Percentiles rank a stretch among this genome's conserved stretches.
Conservation (phyloP, 2,329 filamentous ascomycete genomes). For the Claviceps citrina region DNA sequence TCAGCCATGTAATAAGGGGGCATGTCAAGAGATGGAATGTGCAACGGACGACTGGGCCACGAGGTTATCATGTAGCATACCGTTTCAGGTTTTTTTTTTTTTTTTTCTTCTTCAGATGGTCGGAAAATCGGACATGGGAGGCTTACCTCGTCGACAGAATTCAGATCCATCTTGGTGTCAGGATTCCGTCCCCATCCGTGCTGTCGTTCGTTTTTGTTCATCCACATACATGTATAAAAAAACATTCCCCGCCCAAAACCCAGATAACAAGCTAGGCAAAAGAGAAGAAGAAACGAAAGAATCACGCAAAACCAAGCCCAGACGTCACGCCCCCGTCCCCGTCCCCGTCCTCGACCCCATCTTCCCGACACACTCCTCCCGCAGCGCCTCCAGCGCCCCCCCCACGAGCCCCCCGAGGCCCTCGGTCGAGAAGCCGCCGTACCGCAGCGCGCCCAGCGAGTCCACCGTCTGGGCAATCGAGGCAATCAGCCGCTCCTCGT, state of each 20-base stretch:
- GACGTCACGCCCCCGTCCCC: too few species aligned
- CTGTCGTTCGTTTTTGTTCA: too few species aligned
- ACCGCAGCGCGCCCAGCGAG: conserved; percentile 65
- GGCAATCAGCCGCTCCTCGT: conserved; percentile 43
- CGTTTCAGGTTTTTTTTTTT: not conserved
- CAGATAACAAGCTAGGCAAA: too few species aligned
- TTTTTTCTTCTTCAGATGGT: too few species aligned
- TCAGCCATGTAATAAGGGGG: too few species aligned
- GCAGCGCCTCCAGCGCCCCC: conserved; percentile 40
- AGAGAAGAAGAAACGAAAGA: too few species aligned
- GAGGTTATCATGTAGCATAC: not conserved
- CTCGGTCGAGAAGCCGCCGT: conserved; percentile 55
- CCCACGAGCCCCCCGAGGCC: conserved; percentile 51
- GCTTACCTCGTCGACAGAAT: not conserved
- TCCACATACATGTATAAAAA: too few species aligned
- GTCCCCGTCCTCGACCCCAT: too few species aligned
- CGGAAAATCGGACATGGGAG: not conserved
- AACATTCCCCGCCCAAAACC: too few species aligned
- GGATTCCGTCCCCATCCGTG: too few species aligned
- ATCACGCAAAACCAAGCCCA: too few species aligned
- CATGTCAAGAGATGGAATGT: not conserved
- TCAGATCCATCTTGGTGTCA: not conserved
- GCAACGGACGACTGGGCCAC: not conserved
- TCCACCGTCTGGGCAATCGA: conserved; percentile 52
- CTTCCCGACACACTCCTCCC: conserved; percentile 44